These are phyloP conservation scores for Juglanconis sp. DNA, from an alignment of 2,329 filamentous ascomycete genomes.

Conservation along the genomic window DNA sequence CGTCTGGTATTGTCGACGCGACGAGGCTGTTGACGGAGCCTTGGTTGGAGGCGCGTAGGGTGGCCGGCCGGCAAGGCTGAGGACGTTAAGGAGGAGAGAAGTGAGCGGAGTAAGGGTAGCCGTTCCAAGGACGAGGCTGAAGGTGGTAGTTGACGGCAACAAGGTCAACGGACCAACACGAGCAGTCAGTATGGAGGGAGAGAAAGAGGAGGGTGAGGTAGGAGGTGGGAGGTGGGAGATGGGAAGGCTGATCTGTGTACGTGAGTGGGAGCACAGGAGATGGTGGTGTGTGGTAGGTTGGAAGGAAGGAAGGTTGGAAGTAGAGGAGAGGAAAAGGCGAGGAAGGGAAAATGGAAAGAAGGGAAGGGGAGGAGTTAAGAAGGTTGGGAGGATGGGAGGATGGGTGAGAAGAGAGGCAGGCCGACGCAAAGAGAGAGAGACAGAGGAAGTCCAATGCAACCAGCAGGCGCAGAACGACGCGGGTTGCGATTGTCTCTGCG, in stretches of 20 bases:
- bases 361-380: slow-evolving; percentile 22
- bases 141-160: background rate
- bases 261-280: slow-evolving; percentile 5
- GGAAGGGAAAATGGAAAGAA: slow-evolving; percentile 23
- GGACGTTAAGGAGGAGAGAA: slow-evolving; percentile 5
- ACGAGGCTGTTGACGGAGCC: slow-evolving; percentile 19
- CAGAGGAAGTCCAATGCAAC: background rate
- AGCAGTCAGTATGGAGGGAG: background rate
- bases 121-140: slow-evolving; percentile 19
- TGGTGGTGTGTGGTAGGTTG: slow-evolving; percentile 21
- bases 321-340: slow-evolving; percentile 27
- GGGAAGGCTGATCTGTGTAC: slow-evolving; percentile 13
- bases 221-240: slow-evolving; percentile 17
- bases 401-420: slow-evolving; percentile 15
- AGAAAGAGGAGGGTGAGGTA: slow-evolving; percentile 8
- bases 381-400: slow-evolving; percentile 21
- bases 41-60: background rate
- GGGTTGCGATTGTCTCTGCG: slow-evolving; percentile 19
- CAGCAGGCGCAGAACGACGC: slow-evolving; percentile 1
- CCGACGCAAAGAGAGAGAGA: slow-evolving; percentile 1
- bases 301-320: slow-evolving; percentile 23
- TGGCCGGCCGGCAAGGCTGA: slow-evolving; percentile 4
- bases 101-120: background rate
- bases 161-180: background rate
- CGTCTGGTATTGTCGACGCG: slow-evolving; percentile 14